A percentile compares a stretch with the other conserved stretches of the same genome.
phyloP scores from a whole-genome alignment of 2,329 filamentous ascomycete genomes.

The Elsinoe necatrix region DNA sequence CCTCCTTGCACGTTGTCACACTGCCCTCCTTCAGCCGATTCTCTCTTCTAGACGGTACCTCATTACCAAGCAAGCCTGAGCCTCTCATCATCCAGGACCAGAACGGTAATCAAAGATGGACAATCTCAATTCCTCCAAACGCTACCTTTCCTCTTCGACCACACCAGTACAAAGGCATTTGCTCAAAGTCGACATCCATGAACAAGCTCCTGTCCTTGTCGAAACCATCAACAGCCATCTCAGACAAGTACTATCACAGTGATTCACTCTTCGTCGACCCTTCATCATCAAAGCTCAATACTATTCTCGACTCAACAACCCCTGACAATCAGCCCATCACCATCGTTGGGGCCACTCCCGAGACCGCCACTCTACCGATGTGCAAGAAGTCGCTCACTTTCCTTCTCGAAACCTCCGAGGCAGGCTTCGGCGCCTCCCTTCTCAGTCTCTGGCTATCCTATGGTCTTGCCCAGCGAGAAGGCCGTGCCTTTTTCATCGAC shows the following conservation, averaged over 20 bases:
- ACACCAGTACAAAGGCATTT: conserved; percentile 61
- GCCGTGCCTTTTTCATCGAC: conserved; percentile 72
- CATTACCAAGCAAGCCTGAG: conserved; percentile 62
- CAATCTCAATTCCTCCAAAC: conserved; percentile 64
- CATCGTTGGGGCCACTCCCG: conserved; percentile 19
- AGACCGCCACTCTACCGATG: conserved; percentile 32
- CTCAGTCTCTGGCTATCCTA: conserved; percentile 80
- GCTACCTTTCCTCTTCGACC: conserved; percentile 58
- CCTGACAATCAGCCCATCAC: conserved; percentile 24
- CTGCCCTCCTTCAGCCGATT: conserved; percentile 34
- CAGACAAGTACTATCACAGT: conserved; percentile 28
- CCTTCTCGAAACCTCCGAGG: conserved; percentile 63
- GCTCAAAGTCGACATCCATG: conserved; percentile 28
- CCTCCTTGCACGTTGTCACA: conserved; percentile 28
- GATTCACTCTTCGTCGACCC: neutral
- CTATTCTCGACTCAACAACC: conserved; percentile 47
- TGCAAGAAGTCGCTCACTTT: conserved; percentile 70
- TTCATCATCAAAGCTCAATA: conserved; percentile 56
- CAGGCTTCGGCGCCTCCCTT: conserved; percentile 67
- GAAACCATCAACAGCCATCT: conserved; percentile 46
- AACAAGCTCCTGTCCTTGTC: neutral
- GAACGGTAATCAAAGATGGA: conserved; percentile 63
- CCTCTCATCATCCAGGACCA: conserved; percentile 62
- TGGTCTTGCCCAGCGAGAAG: conserved; percentile 65
- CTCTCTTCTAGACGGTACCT: conserved; percentile 59